Conservation (phyloP, 2,329 filamentous ascomycete genomes). For the Alternaria infectoria region DNA sequence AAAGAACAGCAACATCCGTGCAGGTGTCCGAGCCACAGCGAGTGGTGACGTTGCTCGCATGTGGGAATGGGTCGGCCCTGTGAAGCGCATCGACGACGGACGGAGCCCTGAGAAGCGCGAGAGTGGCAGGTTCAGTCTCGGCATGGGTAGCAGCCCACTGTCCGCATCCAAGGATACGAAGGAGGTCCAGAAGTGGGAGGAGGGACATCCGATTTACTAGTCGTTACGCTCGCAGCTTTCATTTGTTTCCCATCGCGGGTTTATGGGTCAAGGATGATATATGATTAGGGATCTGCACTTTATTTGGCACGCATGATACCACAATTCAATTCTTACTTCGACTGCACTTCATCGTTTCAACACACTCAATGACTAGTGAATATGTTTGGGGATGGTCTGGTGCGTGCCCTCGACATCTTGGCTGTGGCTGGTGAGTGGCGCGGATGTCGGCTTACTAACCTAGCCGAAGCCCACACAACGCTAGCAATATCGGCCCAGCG, state of each 20-base stretch:
- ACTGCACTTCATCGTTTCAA: neutral
- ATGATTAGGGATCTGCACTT: constrained; percentile 1
- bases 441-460: constrained; percentile 25
- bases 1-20: constrained; percentile 89
- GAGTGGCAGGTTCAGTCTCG: constrained; percentile 42
- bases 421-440: constrained; percentile 25
- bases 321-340: constrained; percentile 14
- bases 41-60: constrained; percentile 63
- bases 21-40: constrained; percentile 69
- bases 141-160: constrained; percentile 40
- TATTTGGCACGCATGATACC: constrained; percentile 37
- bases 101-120: constrained; percentile 38
- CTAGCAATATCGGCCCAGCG: constrained; percentile 32
- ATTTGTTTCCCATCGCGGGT: constrained; percentile 3
- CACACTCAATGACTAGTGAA: neutral
- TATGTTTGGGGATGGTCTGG: neutral
- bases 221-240: constrained; percentile 1
- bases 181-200: constrained; percentile 53
- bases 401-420: neutral
- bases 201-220: constrained; percentile 56
- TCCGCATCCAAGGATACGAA: constrained; percentile 37
- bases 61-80: constrained; percentile 73
- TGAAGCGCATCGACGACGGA: constrained; percentile 56
- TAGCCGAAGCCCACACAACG: constrained; percentile 43
- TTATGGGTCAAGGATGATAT: neutral